Evolutionary conservation across 2,329 filamentous ascomycete species (phyloP).

Genomic region (Zalaria obscura): DNA sequence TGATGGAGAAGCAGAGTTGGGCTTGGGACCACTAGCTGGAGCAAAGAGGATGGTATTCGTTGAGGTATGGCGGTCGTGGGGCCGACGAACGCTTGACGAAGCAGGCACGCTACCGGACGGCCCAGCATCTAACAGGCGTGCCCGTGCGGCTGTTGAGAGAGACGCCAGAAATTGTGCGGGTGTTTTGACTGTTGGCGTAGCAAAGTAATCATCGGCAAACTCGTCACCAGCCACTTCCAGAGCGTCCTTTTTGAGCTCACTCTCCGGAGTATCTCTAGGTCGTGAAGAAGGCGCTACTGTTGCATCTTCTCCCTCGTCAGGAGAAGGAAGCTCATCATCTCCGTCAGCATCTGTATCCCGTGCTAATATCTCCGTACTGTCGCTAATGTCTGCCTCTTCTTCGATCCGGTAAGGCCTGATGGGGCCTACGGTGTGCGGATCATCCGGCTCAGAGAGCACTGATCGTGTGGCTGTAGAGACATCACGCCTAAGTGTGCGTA

Average conservation of each 20-base stretch:
- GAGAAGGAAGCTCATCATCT: slow-evolving; percentile 77
- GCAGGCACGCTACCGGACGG: not conserved
- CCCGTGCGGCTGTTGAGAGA: slow-evolving; percentile 1
- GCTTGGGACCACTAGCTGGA: slow-evolving; percentile 26
- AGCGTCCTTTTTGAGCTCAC: no score
- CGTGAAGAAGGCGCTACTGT: no score
- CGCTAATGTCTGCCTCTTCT: slow-evolving; percentile 26
- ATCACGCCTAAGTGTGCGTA: slow-evolving; percentile 22
- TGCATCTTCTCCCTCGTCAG: slow-evolving; percentile 36
- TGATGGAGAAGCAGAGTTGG: slow-evolving; percentile 5
- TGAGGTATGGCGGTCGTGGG: slow-evolving; percentile 61
- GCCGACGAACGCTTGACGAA: not conserved
- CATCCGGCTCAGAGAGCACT: slow-evolving; percentile 43
- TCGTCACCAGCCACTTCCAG: no score
- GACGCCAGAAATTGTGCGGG: not conserved
- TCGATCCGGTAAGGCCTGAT: slow-evolving; percentile 27
- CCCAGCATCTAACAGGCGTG: slow-evolving; percentile 7
- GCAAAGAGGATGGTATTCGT: slow-evolving; percentile 77
- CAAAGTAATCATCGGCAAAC: not conserved
- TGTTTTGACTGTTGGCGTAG: not conserved
- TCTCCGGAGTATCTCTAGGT: no score
- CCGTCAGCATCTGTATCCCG: slow-evolving; percentile 70
- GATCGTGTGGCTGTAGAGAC: slow-evolving; percentile 38
- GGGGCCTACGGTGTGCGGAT: slow-evolving; percentile 21
- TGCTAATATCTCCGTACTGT: slow-evolving; percentile 29